Percentiles rank a stretch among this genome's conserved stretches.
Evolutionary conservation across 2,329 filamentous ascomycete genomes (phyloP).

Genomic region (Clonostachys rosea): DNA sequence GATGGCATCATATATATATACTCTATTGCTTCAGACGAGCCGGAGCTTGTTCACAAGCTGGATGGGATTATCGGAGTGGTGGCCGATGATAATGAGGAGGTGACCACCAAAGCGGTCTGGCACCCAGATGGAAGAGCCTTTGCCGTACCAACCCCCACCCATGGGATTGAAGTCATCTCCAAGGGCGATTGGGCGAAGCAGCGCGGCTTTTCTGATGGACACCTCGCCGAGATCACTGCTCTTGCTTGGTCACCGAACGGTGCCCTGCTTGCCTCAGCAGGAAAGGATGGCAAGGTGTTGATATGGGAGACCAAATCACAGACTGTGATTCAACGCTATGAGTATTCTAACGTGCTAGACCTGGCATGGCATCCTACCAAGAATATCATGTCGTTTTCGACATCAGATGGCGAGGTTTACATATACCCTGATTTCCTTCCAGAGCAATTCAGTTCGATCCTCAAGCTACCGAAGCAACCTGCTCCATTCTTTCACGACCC

Average conservation of each 20-base stretch:
- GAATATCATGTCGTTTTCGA: constrained; percentile 89
- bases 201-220: constrained; percentile 71
- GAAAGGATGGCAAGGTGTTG: constrained; percentile 63
- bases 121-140: constrained; percentile 94
- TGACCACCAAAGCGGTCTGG: constrained; percentile 75
- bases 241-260: constrained; percentile 94
- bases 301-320: constrained; percentile 92
- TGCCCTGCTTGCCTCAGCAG: constrained; percentile 71
- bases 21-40: constrained; percentile 71
- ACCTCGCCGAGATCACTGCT: constrained; percentile 80
- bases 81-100: constrained; percentile 64
- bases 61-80: constrained; percentile 79
- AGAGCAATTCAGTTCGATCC: constrained; percentile 48
- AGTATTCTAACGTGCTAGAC: constrained; percentile 80
- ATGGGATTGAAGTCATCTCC: constrained; percentile 85
- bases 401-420: constrained; percentile 86
- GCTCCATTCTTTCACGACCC: constrained; percentile 86
- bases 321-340: constrained; percentile 70
- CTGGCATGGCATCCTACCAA: constrained; percentile 87
- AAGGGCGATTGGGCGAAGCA: constrained; percentile 86
- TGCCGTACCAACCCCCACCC: constrained; percentile 75
- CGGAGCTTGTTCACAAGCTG: constrained; percentile 76
- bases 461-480: constrained; percentile 60
- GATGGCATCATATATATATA: constrained; percentile 92
- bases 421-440: constrained; percentile 73